Evolutionary conservation across 495 filamentous ascomycete genomes (phyloP).

Genomic region (Copromyces sp.): DNA sequence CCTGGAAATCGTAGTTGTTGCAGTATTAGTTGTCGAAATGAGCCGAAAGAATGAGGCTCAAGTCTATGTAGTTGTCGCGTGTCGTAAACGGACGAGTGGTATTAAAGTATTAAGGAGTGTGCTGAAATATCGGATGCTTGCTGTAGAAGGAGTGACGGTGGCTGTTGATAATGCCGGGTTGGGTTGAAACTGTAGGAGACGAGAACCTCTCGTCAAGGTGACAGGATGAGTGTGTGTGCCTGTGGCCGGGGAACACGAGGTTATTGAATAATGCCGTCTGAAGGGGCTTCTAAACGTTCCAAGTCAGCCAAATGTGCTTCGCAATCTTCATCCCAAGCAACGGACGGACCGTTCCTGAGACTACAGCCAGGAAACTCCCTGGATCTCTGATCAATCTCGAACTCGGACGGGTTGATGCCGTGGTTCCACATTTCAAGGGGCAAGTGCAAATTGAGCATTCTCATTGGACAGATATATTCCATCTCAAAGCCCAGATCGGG

Average conservation of each 20-base stretch:
- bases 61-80: conserved; percentile 10
- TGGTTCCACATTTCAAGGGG: neutral
- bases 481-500: neutral
- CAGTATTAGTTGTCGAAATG: conserved; percentile 20
- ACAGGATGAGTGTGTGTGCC: conserved; percentile 15
- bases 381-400: neutral
- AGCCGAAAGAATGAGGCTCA: conserved; percentile 36
- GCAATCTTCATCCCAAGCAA: neutral
- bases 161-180: conserved; percentile 28
- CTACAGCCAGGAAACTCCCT: neutral
- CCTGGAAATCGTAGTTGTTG: conserved; percentile 30
- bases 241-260: conserved; percentile 30
- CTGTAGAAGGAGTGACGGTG: conserved; percentile 39
- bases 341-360: conserved; percentile 1
- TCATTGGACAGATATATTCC: neutral
- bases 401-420: neutral
- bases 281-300: conserved; percentile 13
- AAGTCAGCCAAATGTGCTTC: conserved; percentile 14
- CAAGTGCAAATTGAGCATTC: neutral
- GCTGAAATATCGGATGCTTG: conserved; percentile 26
- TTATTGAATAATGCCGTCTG: conserved; percentile 24
- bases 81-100: conserved; percentile 24
- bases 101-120: conserved; percentile 48
- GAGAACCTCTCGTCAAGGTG: conserved; percentile 18
- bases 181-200: conserved; percentile 14